A percentile compares a stretch with the other conserved stretches of the same genome.
Evolutionary conservation across 371 early-diverging fungal genomes (phyloP).

Genomic region (Mortierella sp.): DNA sequence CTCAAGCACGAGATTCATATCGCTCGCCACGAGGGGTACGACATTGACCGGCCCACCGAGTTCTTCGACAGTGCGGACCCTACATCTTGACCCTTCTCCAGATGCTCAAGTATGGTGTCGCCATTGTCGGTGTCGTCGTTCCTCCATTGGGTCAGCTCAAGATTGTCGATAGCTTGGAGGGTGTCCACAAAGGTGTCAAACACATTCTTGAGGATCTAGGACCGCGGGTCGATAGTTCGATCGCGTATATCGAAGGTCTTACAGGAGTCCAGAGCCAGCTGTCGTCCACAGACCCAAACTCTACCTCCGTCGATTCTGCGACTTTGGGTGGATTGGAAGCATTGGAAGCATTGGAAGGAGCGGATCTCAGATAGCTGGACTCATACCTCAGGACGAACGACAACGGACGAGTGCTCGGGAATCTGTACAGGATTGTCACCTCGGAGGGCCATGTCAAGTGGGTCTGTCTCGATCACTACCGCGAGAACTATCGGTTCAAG

Average conservation of each 20-base stretch:
- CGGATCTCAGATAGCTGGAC: not conserved
- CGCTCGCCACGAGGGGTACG: not conserved
- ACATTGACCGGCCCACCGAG: constrained; percentile 25
- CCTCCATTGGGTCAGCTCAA: constrained; percentile 17
- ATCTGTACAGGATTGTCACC: constrained; percentile 10
- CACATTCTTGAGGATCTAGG: not conserved
- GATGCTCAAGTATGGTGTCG: constrained; percentile 25
- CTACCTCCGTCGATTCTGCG: not conserved
- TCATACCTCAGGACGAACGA: not conserved
- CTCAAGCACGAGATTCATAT: constrained; percentile 17
- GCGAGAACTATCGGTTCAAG: not conserved
- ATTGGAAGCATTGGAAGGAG: too few species aligned
- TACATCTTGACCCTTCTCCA: constrained; percentile 27
- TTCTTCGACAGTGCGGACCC: constrained; percentile 34
- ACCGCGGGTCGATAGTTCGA: constrained; percentile 28
- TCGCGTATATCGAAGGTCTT: constrained; percentile 20
- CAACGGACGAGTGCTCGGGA: not conserved
- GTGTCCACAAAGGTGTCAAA: not conserved
- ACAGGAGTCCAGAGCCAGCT: not conserved
- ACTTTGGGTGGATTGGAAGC: not conserved
- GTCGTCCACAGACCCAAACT: not conserved
- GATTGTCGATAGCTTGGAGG: constrained; percentile 2
- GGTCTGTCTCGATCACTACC: constrained; percentile 20
- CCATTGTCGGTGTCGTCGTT: constrained; percentile 21
- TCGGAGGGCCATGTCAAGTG: constrained; percentile 15